Evolutionary conservation across 2,329 filamentous ascomycete genomes (phyloP).

Genomic region (Pseudogymnoascus sp.): DNA sequence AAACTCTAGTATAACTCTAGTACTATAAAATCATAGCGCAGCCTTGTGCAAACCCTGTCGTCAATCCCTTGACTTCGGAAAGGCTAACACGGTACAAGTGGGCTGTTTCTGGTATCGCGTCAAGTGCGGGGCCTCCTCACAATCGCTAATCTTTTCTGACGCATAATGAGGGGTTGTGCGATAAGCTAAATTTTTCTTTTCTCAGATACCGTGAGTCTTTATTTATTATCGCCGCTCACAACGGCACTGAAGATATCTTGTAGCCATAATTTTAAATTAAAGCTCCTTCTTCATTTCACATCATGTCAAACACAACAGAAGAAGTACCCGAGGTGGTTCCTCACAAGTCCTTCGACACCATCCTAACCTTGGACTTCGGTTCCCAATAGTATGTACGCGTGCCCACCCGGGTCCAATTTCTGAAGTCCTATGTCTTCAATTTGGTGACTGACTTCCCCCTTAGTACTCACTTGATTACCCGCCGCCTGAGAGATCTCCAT

Average conservation of each 20-base stretch:
- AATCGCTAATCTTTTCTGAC: slow-evolving; percentile 10
- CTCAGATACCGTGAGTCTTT: slow-evolving; percentile 4
- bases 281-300: neutral
- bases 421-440: neutral
- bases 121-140: slow-evolving; percentile 8
- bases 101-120: slow-evolving; percentile 8
- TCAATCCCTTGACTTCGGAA: slow-evolving; percentile 1
- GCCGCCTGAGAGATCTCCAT: slow-evolving; percentile 69
- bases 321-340: slow-evolving; percentile 25
- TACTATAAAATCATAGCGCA: slow-evolving; percentile 5
- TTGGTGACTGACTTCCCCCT: slow-evolving; percentile 43
- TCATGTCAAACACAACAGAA: neutral
- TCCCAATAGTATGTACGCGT: slow-evolving; percentile 17
- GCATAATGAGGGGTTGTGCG: slow-evolving; percentile 10
- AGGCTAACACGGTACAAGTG: slow-evolving; percentile 6
- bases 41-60: slow-evolving; percentile 7
- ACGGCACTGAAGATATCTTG: slow-evolving; percentile 31
- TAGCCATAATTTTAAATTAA: slow-evolving; percentile 38
- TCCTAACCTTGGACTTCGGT: slow-evolving; percentile 66
- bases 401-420: slow-evolving; percentile 7
- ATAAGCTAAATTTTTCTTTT: slow-evolving; percentile 8
- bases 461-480: slow-evolving; percentile 64
- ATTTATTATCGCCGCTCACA: slow-evolving; percentile 9
- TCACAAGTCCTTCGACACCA: slow-evolving; percentile 45
- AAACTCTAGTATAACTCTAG: neutral